phyloP scores from a whole-genome alignment of 176 grass and related monocot species.

The Oryza australiensis region DNA sequence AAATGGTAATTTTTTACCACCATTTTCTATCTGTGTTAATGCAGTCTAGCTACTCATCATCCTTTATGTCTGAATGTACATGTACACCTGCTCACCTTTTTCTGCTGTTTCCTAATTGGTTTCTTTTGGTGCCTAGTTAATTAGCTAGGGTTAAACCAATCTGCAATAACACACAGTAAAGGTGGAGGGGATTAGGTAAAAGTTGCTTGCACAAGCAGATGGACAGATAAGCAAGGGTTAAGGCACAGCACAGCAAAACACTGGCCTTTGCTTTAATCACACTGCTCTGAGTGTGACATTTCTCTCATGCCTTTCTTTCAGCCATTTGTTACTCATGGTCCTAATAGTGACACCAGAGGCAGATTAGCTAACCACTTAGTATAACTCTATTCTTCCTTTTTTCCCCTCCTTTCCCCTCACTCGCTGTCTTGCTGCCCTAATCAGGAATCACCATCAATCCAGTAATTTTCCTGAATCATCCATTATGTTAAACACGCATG shows the following conservation, averaged over 20 bases:
- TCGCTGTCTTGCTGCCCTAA: background rate
- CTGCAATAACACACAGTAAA: background rate
- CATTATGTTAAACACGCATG: background rate
- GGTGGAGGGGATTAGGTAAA: conserved; percentile 26
- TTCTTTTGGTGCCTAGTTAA: background rate
- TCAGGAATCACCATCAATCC: conserved; percentile 22
- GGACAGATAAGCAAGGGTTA: background rate
- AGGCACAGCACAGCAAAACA: background rate
- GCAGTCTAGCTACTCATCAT: background rate
- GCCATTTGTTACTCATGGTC: conserved; percentile 1
- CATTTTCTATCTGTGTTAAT: background rate
- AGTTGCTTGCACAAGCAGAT: conserved; percentile 39
- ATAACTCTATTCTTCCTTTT: background rate
- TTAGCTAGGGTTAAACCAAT: background rate
- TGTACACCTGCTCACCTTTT: background rate
- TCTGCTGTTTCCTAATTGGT: background rate
- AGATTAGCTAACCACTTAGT: conserved; percentile 32
- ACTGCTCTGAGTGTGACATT: conserved; percentile 10
- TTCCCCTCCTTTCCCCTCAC: background rate
- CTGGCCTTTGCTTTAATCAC: conserved; percentile 3
- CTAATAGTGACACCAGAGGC: conserved; percentile 36
- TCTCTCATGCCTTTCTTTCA: background rate
- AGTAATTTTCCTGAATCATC: conserved; percentile 19
- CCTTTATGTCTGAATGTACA: background rate
- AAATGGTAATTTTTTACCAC: background rate